Evolutionary conservation across 202 grass and related monocot species (phyloP).

Genomic region (Zoysia matrella): DNA sequence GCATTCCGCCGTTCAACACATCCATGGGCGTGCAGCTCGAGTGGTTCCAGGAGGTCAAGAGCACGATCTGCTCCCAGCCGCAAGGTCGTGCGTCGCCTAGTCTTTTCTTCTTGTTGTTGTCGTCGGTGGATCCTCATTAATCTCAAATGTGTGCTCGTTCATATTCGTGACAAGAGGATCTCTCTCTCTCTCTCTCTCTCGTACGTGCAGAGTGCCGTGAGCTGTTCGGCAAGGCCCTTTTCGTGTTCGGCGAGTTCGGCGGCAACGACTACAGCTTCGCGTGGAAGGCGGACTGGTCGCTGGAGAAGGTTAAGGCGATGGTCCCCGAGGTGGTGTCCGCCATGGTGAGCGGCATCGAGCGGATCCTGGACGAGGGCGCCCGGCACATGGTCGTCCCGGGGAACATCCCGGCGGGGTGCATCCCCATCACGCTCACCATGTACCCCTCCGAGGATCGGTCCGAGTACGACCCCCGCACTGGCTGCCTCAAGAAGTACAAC

Average conservation of each 20-base stretch:
- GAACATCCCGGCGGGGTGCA: slow-evolving; percentile 80
- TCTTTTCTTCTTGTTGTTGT: not conserved
- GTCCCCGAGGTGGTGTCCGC: slow-evolving; percentile 62
- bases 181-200: no score
- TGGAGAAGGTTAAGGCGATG: slow-evolving; percentile 69
- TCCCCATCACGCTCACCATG: slow-evolving; percentile 82
- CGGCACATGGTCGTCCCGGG: slow-evolving; percentile 77
- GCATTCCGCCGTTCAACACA: slow-evolving; percentile 84
- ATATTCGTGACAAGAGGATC: no score
- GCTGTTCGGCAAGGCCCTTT: slow-evolving; percentile 58
- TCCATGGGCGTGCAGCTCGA: slow-evolving; percentile 68
- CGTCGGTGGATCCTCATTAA: no score
- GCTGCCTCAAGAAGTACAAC: slow-evolving; percentile 85
- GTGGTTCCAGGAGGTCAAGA: slow-evolving; percentile 78
- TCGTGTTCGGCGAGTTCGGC: slow-evolving; percentile 88
- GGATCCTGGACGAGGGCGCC: slow-evolving; percentile 71
- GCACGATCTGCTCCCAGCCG: slow-evolving; percentile 46
- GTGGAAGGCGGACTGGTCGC: slow-evolving; percentile 62
- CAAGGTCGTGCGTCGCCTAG: slow-evolving; percentile 24
- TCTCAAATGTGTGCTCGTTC: no score
- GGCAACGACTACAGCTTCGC: slow-evolving; percentile 86
- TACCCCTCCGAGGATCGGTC: slow-evolving; percentile 48
- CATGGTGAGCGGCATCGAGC: slow-evolving; percentile 60
- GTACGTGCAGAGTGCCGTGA: slow-evolving; percentile 51
- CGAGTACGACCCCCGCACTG: slow-evolving; percentile 70